Percentiles rank a stretch among this genome's conserved stretches.
phyloP scores from a whole-genome alignment of 805 yeast genomes.

The Saitoella complicata region DNA sequence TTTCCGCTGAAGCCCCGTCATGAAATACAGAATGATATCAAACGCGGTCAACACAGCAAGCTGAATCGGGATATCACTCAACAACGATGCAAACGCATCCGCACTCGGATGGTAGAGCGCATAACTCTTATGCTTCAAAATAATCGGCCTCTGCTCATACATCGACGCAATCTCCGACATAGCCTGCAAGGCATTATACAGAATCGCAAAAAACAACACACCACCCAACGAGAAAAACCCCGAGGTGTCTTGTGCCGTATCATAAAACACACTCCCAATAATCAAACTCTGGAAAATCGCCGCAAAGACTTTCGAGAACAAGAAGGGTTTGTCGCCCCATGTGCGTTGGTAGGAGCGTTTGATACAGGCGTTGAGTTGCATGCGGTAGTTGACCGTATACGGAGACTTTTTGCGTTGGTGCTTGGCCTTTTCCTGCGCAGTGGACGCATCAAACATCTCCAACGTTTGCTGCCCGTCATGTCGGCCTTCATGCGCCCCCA shows the following conservation, averaged over 20 bases:
- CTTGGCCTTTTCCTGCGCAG: conserved; percentile 24
- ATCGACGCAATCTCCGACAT: conserved; percentile 29
- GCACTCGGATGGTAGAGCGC: conserved; percentile 48
- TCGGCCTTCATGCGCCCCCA: conserved; percentile 23
- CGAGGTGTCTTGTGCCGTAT: conserved; percentile 31
- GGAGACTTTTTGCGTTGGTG: conserved; percentile 25
- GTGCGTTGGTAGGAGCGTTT: conserved; percentile 28
- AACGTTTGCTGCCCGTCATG: conserved; percentile 15
- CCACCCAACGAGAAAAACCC: conserved; percentile 48
- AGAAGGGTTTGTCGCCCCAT: conserved; percentile 39
- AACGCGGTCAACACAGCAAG: conserved; percentile 29
- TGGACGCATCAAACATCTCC: conserved; percentile 18
- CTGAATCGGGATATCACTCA: conserved; percentile 44
- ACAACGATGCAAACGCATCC: conserved; percentile 44
- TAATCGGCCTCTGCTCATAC: conserved; percentile 36
- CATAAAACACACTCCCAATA: conserved; percentile 46
- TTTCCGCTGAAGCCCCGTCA: conserved; percentile 35
- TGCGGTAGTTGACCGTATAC: conserved; percentile 28
- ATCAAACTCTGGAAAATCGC: conserved; percentile 42
- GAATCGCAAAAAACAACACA: conserved; percentile 40
- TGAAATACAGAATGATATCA: conserved; percentile 35
- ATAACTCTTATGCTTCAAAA: conserved; percentile 42
- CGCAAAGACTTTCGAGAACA: conserved; percentile 31
- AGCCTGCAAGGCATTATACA: conserved; percentile 31
- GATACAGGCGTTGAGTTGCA: conserved; percentile 25